Percentiles rank a stretch among this genome's conserved stretches.
phyloP scores from a whole-genome alignment of 305 asterid genomes.

The Fraxinus angustifolia region DNA sequence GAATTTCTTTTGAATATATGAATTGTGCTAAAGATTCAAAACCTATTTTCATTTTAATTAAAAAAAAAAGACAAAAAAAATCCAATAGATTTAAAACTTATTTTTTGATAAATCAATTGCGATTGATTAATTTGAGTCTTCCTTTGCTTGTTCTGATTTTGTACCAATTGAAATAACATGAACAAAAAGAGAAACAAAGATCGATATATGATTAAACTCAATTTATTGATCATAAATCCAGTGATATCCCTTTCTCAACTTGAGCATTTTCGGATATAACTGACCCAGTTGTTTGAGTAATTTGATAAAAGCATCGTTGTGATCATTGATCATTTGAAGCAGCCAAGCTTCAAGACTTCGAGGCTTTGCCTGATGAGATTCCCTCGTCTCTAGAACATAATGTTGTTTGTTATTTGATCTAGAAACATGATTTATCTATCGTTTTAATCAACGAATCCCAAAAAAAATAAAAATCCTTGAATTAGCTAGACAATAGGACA shows the following conservation, averaged over 20 bases:
- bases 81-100: too few relatives aligned
- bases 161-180: background rate
- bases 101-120: conserved; percentile 22
- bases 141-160: conserved; percentile 69
- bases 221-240: background rate
- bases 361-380: too few relatives aligned
- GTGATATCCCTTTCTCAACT: background rate
- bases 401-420: conserved; percentile 11
- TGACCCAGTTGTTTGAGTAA: conserved; percentile 57
- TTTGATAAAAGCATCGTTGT: conserved; percentile 40
- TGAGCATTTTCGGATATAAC: background rate
- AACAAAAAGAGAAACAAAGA: background rate
- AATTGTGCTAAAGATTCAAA: too few relatives aligned
- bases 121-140: conserved; percentile 49
- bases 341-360: conserved; percentile 54
- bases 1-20: too few relatives aligned
- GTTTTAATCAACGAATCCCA: too few relatives aligned
- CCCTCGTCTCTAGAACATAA: conserved; percentile 14
- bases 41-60: too few relatives aligned
- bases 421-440: too few relatives aligned
- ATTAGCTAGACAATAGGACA: too few relatives aligned
- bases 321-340: conserved; percentile 55
- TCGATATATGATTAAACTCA: background rate
- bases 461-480: too few relatives aligned
- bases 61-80: too few relatives aligned